These are phyloP conservation scores for Pseudoperonospora humuli DNA, from an alignment of 352 stramenopile genomes.

Conservation along the genomic window DNA sequence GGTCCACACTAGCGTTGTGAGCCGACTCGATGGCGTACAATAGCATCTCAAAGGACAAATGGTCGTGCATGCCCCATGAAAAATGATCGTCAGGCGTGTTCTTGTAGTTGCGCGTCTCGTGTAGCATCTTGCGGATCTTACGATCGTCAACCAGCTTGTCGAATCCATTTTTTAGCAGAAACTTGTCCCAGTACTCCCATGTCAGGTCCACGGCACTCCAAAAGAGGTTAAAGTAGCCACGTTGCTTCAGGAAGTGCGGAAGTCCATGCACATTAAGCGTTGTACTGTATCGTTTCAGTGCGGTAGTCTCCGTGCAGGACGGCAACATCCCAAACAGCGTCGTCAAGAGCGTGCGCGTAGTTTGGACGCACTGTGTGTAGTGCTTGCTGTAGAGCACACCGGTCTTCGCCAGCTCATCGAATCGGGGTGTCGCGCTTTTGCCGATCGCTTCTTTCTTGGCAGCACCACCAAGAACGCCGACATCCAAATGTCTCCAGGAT, in stretches of 20 bases:
- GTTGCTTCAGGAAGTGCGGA: conserved; percentile 59
- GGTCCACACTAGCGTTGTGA: conserved; percentile 27
- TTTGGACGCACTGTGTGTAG: conserved; percentile 65
- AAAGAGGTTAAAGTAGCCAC: conserved; percentile 64
- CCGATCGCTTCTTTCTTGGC: conserved; percentile 36
- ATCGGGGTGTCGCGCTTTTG: conserved; percentile 48
- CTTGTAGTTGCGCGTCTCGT: conserved; percentile 44
- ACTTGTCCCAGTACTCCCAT: conserved; percentile 68
- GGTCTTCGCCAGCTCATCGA: conserved; percentile 44
- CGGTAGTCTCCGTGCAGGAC: conserved; percentile 57
- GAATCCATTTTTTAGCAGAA: conserved; percentile 53
- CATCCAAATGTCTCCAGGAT: conserved; percentile 57
- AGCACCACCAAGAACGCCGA: conserved; percentile 50
- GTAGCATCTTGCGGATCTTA: conserved; percentile 59
- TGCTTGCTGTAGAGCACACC: conserved; percentile 60
- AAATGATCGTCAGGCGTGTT: conserved; percentile 58
- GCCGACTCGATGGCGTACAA: conserved; percentile 50
- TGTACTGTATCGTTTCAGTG: conserved; percentile 50
- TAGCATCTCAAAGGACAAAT: conserved; percentile 68
- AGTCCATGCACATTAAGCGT: conserved; percentile 42
- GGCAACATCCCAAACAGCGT: conserved; percentile 68
- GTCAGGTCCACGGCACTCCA: conserved; percentile 56
- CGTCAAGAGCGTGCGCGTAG: conserved; percentile 53
- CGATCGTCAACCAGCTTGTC: conserved; percentile 62
- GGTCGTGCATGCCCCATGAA: conserved; percentile 62